Evolutionary conservation across 2,329 filamentous ascomycete species (phyloP).

Genomic region (Aspergillus brasiliensis): DNA sequence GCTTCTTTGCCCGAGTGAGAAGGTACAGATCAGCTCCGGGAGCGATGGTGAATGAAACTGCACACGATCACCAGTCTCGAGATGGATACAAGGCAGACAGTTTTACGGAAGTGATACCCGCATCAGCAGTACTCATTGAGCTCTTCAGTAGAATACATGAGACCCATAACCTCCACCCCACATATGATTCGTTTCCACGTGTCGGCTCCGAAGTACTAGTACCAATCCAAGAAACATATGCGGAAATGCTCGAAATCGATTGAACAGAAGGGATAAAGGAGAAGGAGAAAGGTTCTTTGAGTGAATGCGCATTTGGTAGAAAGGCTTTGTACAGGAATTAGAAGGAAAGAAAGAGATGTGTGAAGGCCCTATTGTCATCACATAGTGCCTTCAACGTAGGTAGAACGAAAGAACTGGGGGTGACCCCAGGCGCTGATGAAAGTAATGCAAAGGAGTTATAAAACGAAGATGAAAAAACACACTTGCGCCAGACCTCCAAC

Average conservation of each 20-base stretch:
- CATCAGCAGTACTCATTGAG: conserved; percentile 21
- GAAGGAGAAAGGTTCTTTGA: conserved; percentile 6
- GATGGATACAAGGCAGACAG: too few relatives aligned
- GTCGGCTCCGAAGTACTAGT: conserved; percentile 10
- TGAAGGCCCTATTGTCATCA: conserved; percentile 12
- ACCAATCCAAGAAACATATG: conserved; percentile 13
- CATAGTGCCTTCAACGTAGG: conserved; percentile 16
- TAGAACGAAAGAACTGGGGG: conserved; percentile 12
- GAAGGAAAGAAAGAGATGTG: conserved; percentile 19
- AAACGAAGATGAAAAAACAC: conserved; percentile 20
- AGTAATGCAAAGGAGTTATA: conserved; percentile 8
- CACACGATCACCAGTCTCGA: background rate
- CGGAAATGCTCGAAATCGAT: conserved; percentile 11
- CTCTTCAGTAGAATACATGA: conserved; percentile 32
- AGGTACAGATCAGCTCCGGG: background rate
- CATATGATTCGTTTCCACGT: conserved; percentile 20
- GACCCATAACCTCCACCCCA: conserved; percentile 19
- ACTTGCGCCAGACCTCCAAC: conserved; percentile 38
- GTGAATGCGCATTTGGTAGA: conserved; percentile 18
- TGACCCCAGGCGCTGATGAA: conserved; percentile 4
- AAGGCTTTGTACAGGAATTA: conserved; percentile 39
- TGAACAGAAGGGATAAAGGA: conserved; percentile 11
- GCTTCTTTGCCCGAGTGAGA: background rate
- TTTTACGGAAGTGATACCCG: background rate
- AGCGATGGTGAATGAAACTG: background rate